Base-by-base conservation (phyloP, 2,329 filamentous ascomycete genomes). In the Fusarium pseudoanthophilum region DNA sequence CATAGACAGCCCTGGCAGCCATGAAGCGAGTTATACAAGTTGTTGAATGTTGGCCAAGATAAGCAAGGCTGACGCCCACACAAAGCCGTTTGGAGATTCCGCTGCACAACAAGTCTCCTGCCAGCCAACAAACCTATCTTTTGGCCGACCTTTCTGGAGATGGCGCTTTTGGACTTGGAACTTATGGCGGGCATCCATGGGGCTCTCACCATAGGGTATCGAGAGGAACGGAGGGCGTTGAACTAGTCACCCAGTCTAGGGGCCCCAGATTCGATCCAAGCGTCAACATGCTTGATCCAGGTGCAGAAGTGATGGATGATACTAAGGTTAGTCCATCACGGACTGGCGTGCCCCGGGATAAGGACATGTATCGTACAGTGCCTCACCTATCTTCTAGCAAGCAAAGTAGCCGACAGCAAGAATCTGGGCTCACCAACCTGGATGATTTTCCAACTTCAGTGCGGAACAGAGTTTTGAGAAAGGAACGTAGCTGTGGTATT, bases 281-380 rank as follows among this genome's bases (percentile, higher is more conserved):
- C 57, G 45, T 36, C 34, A 53, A 51, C 52, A 26, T 58, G 62
- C 64, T 72, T 62, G 64, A 76, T 77, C 67, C 58, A 64, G 72
- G 43, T 60, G 55, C 52, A 57, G 60, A 69, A 68, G 65, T 64
- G 69, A 71, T 49, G 46, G 69, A 71, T 52, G 46, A 69, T 76
- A 62, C 60, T 64, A 40, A 28, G 28, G 34, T 39, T 30, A 61
- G 65, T 43, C 40, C 34, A 32, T 53, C 40, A 43, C 34, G 52
- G 48, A 74, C 59, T 46, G 60, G 28, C 49, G 51, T 60, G 52
- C 53, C 65, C 62, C 49, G 60, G 57, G 70, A 59, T 59, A 73
- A 40, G 42, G 39, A 11, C 28, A 24, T 40, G 36, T 62, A 59
- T 43, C 59, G 59, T 43, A 48, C 42, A 36, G 28, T 48, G 20